Percentiles rank a stretch among this genome's conserved stretches.
phyloP scores from a whole-genome alignment of 2,329 filamentous ascomycete species.

The Alternaria rosae region DNA sequence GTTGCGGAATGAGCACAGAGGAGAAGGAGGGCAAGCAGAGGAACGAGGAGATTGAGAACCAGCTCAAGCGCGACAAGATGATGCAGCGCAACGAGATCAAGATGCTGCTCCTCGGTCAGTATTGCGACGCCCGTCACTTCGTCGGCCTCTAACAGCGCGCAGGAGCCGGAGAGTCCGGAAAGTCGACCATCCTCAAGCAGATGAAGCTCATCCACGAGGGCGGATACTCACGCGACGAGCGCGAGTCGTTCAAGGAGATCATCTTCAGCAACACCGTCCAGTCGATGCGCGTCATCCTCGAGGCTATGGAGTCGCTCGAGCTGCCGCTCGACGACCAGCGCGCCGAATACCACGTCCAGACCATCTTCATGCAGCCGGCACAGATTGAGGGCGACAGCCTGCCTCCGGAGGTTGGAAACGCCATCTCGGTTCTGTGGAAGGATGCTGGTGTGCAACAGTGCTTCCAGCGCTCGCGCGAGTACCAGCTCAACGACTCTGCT shows the following conservation, averaged over 20 bases:
- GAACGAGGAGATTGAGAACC: conserved; percentile 99
- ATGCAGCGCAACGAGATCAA: conserved; percentile 99
- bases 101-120: conserved; percentile 96
- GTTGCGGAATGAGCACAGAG: conserved; percentile 99
- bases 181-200: conserved; percentile 93
- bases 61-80: conserved; percentile 98
- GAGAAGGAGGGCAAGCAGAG: conserved; percentile 99
- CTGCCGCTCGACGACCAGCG: conserved; percentile 88
- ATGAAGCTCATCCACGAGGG: conserved; percentile 99
- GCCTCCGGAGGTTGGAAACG: conserved; percentile 91
- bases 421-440: conserved; percentile 92
- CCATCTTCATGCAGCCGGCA: conserved; percentile 97
- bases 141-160: conserved; percentile 37
- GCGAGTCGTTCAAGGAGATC: conserved; percentile 74
- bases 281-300: conserved; percentile 74
- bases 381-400: conserved; percentile 96
- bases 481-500: conserved; percentile 94
- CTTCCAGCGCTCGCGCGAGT: conserved; percentile 94
- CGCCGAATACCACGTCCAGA: conserved; percentile 97
- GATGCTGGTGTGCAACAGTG: conserved; percentile 92
- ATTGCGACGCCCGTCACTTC: conserved; percentile 16
- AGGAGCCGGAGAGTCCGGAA: conserved; percentile 98
- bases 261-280: conserved; percentile 76
- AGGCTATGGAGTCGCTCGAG: conserved; percentile 73
- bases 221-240: conserved; percentile 91